These are phyloP conservation scores for Plasmodium inui DNA, from an alignment of 169 alveolate genomes.

Conservation along the genomic window DNA sequence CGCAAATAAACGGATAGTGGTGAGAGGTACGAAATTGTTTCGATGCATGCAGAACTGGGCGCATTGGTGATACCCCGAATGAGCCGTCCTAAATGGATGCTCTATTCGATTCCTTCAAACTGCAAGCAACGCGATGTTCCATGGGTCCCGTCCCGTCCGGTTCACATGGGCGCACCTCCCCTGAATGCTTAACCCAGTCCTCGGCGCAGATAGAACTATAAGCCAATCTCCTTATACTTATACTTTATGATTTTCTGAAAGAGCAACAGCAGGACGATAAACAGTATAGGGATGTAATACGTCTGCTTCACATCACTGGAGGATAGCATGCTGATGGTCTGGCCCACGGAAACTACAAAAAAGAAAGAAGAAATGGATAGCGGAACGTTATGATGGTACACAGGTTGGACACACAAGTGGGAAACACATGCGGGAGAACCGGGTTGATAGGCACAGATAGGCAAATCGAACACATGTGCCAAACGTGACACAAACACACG, in stretches of 20 bases:
- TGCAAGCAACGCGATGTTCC: not conserved
- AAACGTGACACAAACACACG: not conserved
- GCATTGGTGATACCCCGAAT: not conserved
- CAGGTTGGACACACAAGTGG: too few relatives aligned
- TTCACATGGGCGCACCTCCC: not conserved
- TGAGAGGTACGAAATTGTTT: not conserved
- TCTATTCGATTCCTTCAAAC: not conserved
- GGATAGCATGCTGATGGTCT: slow-evolving; percentile 49
- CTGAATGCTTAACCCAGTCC: not conserved
- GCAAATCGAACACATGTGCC: not conserved
- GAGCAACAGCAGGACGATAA: slow-evolving; percentile 39
- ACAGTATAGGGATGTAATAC: slow-evolving; percentile 51
- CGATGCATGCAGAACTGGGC: not conserved
- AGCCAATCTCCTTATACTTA: slow-evolving; percentile 14
- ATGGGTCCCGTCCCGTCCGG: not conserved
- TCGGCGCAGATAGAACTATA: not conserved
- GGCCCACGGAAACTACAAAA: slow-evolving; percentile 62
- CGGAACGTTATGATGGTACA: not conserved
- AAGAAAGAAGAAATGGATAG: not conserved
- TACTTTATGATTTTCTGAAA: slow-evolving; percentile 44
- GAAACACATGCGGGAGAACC: not conserved
- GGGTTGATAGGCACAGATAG: not conserved
- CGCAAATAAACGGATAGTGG: not conserved
- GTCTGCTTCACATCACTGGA: slow-evolving; percentile 49
- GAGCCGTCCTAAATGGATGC: not conserved